Base-by-base conservation (phyloP, 2,329 filamentous ascomycete species). In the Alternaria triticina region DNA sequence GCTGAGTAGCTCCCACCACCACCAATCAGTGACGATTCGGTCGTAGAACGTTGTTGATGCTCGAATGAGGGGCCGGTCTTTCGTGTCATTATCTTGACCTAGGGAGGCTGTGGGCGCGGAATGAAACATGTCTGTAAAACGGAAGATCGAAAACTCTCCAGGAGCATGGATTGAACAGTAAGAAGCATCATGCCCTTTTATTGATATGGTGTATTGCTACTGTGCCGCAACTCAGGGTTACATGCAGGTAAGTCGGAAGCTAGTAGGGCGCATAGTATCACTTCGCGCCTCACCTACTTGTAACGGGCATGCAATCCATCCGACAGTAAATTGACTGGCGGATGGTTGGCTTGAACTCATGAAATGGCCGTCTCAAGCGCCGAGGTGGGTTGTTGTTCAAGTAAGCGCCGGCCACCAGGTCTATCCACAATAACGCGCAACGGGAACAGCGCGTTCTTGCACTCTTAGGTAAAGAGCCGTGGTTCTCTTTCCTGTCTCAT, bases 1-100 rank as follows among this genome's bases (percentile, higher is more conserved):
- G 47, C 69, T 71, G 7, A 66, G 49, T 6, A 71, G 54, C 17
- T 70, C 67, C 66, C 69, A 70, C 64, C 61, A 70, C 67, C 69
- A 71, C 69, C 64, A 70, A 17, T 69, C 69, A 6, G 61, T 69
- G 11, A 70, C 45, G 49, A 71, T 52, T 0, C 64, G 62, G 25
- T 68, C 55, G 46, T 62, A 67, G 23, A 70, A 64, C 3, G 61
- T 64, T n/a, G 65, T 67, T 28, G 61, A 66, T 43, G 62, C 59
- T 33, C 64, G 62, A 36, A 57, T 9, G 6, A 67, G 54, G 11
- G 62, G 56, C 57, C 17, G 61, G 11, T 59, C 13, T 25, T 61
- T 56, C 17, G 25, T 12, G 7, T 57, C 17, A 33, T 5, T 27
- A 1, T 50, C 11, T n/a, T 46, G 23, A 13, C 3, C 33, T 17